Evolutionary conservation across 1,284 basidiomycete genomes (phyloP), one percentile per base, ranked within the genome.

Genomic region (Cystobasidium slooffiae): DNA sequence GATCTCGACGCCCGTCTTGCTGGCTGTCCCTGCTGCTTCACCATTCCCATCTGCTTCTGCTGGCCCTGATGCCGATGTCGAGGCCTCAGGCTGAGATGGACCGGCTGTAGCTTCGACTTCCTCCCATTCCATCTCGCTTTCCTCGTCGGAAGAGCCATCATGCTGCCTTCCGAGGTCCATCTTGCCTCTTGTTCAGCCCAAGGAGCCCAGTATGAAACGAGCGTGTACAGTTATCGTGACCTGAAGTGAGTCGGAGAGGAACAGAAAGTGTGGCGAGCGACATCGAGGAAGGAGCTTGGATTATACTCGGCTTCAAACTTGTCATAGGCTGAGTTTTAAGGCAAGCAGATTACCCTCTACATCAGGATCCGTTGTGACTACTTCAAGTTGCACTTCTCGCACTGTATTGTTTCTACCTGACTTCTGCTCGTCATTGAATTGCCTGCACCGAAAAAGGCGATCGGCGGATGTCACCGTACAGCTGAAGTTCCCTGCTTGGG

Each of bases 101-200:
- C 46, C 68, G 6, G 56, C 68, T 24, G 84, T 84, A 12, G 87
- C 84, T 70, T 85, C 83, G 43, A 88, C 86, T 79, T 88, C 87
- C 81, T 88, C 87, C 87, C 87, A 88, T 78, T 88, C 87, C 76
- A 85, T 83, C 69, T 87, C 87, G 78, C 87, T 86, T 72, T 88
- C 87, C 12, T 78, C 77, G 7, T 75, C 77, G 31, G 67, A 68
- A 18, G 64, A 59, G 18, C 64, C 68, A 55, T 53, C 63, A 39
- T 59, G 52, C 46, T 68, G 66, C 39, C 44, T 22, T 52, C 53
- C 66, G 31, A 53, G 66, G 44, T 68, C 66, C 66, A 68, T 68
- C 20, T 52, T 62, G 59, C 31, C 56, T 31, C 10, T 9, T 10
- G 5, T 12, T 10, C 12, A 43, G 56, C 37, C 14, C 39, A 9